Evolutionary conservation across 2,329 filamentous ascomycete species (phyloP).

Genomic region (Aureobasidium pullulans): DNA sequence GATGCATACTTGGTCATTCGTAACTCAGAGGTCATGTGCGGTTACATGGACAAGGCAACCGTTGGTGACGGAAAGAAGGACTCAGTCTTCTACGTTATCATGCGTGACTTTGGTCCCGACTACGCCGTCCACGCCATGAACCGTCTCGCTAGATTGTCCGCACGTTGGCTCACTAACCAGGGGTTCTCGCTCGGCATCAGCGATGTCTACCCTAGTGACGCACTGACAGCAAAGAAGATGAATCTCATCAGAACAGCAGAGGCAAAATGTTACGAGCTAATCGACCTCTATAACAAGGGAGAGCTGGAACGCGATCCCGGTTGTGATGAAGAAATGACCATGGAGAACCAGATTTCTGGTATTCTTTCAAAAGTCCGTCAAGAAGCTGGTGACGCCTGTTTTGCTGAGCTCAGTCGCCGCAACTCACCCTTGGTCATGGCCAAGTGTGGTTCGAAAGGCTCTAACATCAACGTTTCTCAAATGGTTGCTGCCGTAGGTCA

Average conservation of each 20-base stretch:
- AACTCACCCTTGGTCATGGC: constrained; percentile 97
- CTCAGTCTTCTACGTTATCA: constrained; percentile 92
- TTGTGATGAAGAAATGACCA: constrained; percentile 82
- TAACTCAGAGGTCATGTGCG: constrained; percentile 96
- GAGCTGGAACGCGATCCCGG: constrained; percentile 80
- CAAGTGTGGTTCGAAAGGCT: constrained; percentile 93
- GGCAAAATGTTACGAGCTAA: constrained; percentile 71
- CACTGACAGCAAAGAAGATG: constrained; percentile 65
- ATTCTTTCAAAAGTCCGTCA: constrained; percentile 88
- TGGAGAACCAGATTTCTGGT: constrained; percentile 85
- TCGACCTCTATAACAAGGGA: constrained; percentile 69
- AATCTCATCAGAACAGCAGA: constrained; percentile 72
- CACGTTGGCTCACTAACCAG: constrained; percentile 77
- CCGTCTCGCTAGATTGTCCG: constrained; percentile 80
- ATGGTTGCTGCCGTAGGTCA: constrained; percentile 98
- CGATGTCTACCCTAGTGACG: constrained; percentile 78
- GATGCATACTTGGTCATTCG: constrained; percentile 89
- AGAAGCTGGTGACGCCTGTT: constrained; percentile 83
- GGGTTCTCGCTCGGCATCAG: constrained; percentile 95
- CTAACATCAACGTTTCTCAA: constrained; percentile 95
- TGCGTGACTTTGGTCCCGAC: constrained; percentile 88
- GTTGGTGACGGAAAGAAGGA: constrained; percentile 98
- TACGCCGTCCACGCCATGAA: constrained; percentile 91
- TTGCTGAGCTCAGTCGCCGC: constrained; percentile 78
- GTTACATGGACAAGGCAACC: constrained; percentile 94